These are phyloP conservation scores for Claviceps cyperi DNA, from an alignment of 2,329 filamentous ascomycete genomes.

Conservation along the genomic window DNA sequence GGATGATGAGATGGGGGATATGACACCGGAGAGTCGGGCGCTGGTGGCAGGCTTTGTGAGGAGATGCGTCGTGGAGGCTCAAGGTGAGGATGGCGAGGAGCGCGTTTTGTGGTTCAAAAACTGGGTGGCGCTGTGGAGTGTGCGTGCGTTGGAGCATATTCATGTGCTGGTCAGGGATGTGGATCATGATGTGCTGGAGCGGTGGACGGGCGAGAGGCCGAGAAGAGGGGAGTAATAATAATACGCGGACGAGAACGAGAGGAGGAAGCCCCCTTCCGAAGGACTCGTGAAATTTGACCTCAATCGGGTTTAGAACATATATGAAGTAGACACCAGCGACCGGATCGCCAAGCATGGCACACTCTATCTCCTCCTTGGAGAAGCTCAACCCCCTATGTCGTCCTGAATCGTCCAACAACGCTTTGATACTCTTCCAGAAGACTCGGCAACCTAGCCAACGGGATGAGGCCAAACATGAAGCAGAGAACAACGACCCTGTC, in stretches of 20 bases:
- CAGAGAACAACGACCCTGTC: too few species aligned
- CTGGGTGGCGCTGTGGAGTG: slow-evolving; percentile 77
- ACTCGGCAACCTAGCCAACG: too few species aligned
- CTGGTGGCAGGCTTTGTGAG: slow-evolving; percentile 56
- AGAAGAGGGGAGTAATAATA: slow-evolving; percentile 14
- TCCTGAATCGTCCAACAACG: too few species aligned
- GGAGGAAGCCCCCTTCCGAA: not conserved
- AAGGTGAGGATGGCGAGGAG: slow-evolving; percentile 34
- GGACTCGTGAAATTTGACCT: too few species aligned
- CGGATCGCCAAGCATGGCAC: too few species aligned
- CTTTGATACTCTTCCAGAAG: too few species aligned
- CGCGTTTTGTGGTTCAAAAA: slow-evolving; percentile 83
- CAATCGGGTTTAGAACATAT: too few species aligned
- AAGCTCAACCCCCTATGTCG: too few species aligned
- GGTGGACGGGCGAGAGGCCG: slow-evolving; percentile 36
- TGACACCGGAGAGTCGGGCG: slow-evolving; percentile 51
- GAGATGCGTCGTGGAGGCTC: slow-evolving; percentile 47
- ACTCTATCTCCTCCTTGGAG: too few species aligned
- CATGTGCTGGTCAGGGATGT: slow-evolving; percentile 56
- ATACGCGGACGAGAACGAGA: not conserved
- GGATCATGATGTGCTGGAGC: slow-evolving; percentile 33
- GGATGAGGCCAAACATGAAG: too few species aligned
- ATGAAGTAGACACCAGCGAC: too few species aligned
- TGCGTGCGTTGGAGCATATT: slow-evolving; percentile 77
- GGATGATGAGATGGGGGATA: slow-evolving; percentile 53